Evolutionary conservation across 257 asterid genomes (phyloP), one percentile per base, ranked within the genome.

Genomic region (Gentiana straminea): DNA sequence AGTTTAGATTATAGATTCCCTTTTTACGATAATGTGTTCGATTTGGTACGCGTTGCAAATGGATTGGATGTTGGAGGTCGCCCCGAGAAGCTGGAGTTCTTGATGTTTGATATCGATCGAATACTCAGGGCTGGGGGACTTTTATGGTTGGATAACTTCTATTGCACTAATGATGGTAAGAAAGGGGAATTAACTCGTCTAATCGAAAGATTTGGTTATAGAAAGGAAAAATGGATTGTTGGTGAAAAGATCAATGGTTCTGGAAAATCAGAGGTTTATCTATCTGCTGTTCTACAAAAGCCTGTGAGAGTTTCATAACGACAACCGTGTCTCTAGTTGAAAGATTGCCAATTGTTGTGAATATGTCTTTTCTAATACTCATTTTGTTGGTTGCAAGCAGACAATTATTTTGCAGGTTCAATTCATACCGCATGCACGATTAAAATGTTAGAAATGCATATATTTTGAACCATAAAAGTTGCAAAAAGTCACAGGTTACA

Each of bases 1-100:
- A 83, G 97, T 81, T 76, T 83, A 64, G 94, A 83, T 70, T 79
- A 86, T 51, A 81, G 95, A 76, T 86, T 89, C 41, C 97, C 95
- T 0, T 77, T 81, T 59, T 60, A 79, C 11, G 87, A 83, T 15
- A 72, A 75, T 44, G 88, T 75, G 63, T 81, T 89, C 54, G 97
- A 89, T 79, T 53, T 86, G 69, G 77, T 83, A 49, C 97, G 70
- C 35, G 85, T 73, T 48, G 83, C 76, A 8, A 89, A 77, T 47
- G 94, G 77, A 34, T 62, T 85, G 75, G 91, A 83, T 61, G 78
- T 82, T 13, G 81, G 75, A 13, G 86, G 94, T 52, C 68, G 73
- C 8, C 61, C 75, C 0, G 97, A 88, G 77, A 85, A 82, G 45
- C 51, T 88, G 59, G 95, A 88, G 82, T 85, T 88, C 78, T 74